These are phyloP conservation scores for Arabis alpina DNA, from an alignment of 345 rosid genomes.

Conservation along the genomic window DNA sequence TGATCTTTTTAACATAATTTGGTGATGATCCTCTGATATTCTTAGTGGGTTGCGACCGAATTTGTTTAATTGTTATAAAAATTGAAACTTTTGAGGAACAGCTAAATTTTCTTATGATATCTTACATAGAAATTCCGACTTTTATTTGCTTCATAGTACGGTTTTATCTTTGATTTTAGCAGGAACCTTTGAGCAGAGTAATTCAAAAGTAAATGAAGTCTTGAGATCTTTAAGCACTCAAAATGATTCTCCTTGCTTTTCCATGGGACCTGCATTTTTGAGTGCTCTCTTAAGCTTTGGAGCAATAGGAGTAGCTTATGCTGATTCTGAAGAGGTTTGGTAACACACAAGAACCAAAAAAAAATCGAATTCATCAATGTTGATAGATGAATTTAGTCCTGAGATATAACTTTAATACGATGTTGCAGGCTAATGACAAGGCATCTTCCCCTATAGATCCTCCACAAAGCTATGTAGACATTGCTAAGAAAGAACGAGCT, in stretches of 20 bases:
- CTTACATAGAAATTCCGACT: not conserved
- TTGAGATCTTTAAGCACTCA: conserved; percentile 35
- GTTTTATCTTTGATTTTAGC: conserved; percentile 18
- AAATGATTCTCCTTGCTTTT: conserved; percentile 31
- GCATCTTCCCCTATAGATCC: conserved; percentile 55
- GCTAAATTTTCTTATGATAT: not conserved
- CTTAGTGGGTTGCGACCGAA: not conserved
- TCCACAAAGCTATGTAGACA: conserved; percentile 51
- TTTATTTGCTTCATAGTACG: not conserved
- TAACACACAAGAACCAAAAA: not conserved
- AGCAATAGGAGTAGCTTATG: conserved; percentile 58
- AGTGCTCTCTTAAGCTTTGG: conserved; percentile 64
- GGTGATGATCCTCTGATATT: not conserved
- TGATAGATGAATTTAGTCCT: not conserved
- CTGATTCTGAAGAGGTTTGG: conserved; percentile 71
- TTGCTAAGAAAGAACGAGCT: conserved; percentile 73
- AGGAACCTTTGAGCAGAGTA: conserved; percentile 46
- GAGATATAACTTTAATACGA: not conserved
- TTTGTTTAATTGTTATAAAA: not conserved
- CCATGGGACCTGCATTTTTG: conserved; percentile 52
- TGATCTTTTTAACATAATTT: not conserved
- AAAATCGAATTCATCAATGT: not conserved
- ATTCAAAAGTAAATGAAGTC: conserved; percentile 18
- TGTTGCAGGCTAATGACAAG: conserved; percentile 47
- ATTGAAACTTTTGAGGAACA: not conserved